Evolutionary conservation across 805 yeast genomes (phyloP).

Genomic region (Lipomyces kockii): DNA sequence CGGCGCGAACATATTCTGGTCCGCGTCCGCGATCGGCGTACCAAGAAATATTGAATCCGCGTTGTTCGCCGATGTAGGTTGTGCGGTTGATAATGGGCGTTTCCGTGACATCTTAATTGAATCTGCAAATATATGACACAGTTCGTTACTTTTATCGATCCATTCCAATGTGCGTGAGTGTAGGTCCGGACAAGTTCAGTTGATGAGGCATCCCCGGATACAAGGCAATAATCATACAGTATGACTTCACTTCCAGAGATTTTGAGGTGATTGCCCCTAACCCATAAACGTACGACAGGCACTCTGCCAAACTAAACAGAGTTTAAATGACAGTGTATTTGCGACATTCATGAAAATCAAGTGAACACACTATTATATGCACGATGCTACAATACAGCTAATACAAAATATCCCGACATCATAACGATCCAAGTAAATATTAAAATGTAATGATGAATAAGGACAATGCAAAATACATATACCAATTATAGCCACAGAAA

Average conservation of each 20-base stretch:
- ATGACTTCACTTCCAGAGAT: too few species aligned
- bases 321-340: neutral
- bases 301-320: neutral
- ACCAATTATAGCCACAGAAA: neutral
- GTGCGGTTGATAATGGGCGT: neutral
- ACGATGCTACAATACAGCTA: neutral
- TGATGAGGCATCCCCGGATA: too few species aligned
- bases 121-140: neutral
- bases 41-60: conserved; percentile 21
- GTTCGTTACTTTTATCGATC: neutral
- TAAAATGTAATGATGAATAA: neutral
- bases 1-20: conserved; percentile 25
- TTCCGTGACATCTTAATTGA: neutral
- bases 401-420: conserved; percentile 1
- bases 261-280: too few species aligned
- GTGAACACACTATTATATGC: neutral
- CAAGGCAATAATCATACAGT: too few species aligned
- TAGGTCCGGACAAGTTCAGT: neutral
- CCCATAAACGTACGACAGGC: too few species aligned
- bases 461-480: neutral
- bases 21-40: conserved; percentile 18
- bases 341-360: neutral
- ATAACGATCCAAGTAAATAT: neutral
- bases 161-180: neutral
- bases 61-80: neutral